These are phyloP conservation scores for Metschnikowia picachoensis DNA, from an alignment of 805 yeast genomes.

Conservation along the genomic window DNA sequence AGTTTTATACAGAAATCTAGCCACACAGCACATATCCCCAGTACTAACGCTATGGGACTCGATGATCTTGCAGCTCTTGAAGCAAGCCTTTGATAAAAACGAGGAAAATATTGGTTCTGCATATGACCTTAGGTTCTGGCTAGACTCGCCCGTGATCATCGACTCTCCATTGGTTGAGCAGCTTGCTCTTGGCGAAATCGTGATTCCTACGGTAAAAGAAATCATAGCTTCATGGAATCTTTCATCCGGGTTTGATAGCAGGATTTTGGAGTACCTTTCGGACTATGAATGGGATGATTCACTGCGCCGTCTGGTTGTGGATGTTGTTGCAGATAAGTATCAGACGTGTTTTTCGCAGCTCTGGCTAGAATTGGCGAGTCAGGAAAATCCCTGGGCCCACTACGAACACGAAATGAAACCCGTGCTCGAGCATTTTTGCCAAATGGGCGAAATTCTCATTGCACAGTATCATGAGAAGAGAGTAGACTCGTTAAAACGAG, in stretches of 20 bases:
- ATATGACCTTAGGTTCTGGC: constrained; percentile 12
- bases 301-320: constrained; percentile 1
- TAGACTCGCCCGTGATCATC: constrained; percentile 13
- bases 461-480: constrained; percentile 1
- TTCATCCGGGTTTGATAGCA: constrained; percentile 3
- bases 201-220: constrained; percentile 6
- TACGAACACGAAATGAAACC: neutral
- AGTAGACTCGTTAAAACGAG: neutral
- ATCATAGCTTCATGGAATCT: constrained; percentile 4
- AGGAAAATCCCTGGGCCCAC: neutral
- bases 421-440: constrained; percentile 4
- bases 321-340: constrained; percentile 5
- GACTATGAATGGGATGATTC: constrained; percentile 9
- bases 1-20: constrained; percentile 4
- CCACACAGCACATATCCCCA: neutral
- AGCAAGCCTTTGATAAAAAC: neutral
- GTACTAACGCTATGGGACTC: constrained; percentile 15
- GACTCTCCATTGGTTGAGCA: constrained; percentile 10
- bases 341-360: neutral
- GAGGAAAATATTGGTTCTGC: neutral
- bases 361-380: neutral
- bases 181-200: constrained; percentile 2
- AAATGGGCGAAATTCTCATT: constrained; percentile 1
- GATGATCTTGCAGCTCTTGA: constrained; percentile 5
- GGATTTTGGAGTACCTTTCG: constrained; percentile 6